Percentiles rank a stretch among this genome's conserved stretches.
Conservation (phyloP, 2,329 filamentous ascomycete genomes). For the Colletotrichum eremochloae region DNA sequence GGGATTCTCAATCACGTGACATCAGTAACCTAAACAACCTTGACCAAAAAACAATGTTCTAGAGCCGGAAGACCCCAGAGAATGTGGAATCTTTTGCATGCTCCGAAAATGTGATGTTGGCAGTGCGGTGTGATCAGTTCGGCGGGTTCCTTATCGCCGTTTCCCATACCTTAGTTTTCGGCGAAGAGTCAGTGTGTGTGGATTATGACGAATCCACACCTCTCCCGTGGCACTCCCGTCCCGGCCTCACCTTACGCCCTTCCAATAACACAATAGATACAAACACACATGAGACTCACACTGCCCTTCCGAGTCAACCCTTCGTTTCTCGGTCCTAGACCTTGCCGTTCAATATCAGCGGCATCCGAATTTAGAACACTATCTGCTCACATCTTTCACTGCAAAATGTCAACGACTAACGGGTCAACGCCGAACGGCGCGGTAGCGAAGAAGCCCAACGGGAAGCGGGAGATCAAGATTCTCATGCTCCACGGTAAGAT, state of each 20-base stretch:
- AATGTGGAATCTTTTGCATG: not conserved
- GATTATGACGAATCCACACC: conserved; percentile 30
- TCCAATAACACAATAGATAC: not conserved
- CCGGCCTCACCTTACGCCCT: not conserved
- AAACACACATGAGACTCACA: conserved; percentile 17
- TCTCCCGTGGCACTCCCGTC: not conserved
- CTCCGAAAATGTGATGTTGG: not conserved
- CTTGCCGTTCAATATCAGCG: not conserved
- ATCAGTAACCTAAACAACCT: not conserved
- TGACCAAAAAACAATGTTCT: too few species aligned
- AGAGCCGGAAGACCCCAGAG: too few species aligned
- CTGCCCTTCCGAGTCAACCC: not conserved
- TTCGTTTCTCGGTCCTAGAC: not conserved
- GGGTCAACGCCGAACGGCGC: conserved; percentile 41
- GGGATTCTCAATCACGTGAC: not conserved
- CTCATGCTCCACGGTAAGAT: conserved; percentile 80
- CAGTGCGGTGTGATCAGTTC: not conserved
- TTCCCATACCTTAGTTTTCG: conserved; percentile 12
- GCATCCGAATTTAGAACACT: not conserved
- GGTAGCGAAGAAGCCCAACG: conserved; percentile 49
- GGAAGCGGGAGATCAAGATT: conserved; percentile 71
- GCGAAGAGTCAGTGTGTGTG: conserved; percentile 34
- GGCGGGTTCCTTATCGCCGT: conserved; percentile 3
- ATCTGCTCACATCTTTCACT: not conserved
- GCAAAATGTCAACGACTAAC: conserved; percentile 29